These are phyloP conservation scores for Lecanosticta acicola DNA, from an alignment of 2,329 filamentous ascomycete genomes.

Conservation along the genomic window DNA sequence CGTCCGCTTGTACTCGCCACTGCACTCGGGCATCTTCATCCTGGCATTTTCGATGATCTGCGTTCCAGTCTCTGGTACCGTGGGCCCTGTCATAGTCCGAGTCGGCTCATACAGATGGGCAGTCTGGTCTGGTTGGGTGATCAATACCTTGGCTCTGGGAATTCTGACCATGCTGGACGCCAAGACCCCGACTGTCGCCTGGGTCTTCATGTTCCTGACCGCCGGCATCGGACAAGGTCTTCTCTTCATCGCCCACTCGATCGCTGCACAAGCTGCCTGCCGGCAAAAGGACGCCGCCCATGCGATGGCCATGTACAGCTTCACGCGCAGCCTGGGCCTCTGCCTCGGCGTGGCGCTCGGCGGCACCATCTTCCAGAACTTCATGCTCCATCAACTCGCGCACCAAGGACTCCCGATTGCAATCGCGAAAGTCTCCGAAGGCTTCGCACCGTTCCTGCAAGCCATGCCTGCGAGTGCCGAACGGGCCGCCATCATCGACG, in stretches of 20 bases:
- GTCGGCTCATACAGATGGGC: slow-evolving; percentile 28
- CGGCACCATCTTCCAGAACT: slow-evolving; percentile 39
- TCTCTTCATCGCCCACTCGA: slow-evolving; percentile 38
- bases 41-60: slow-evolving; percentile 34
- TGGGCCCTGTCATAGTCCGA: slow-evolving; percentile 29
- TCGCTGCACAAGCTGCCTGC: slow-evolving; percentile 39
- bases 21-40: slow-evolving; percentile 36
- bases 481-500: slow-evolving; percentile 11
- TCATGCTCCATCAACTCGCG: slow-evolving; percentile 15
- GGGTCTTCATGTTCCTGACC: slow-evolving; percentile 42
- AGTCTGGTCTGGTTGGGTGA: slow-evolving; percentile 24
- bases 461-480: slow-evolving; percentile 10
- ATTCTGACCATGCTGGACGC: slow-evolving; percentile 38
- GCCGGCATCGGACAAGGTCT: slow-evolving; percentile 41
- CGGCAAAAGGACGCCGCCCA: slow-evolving; percentile 32
- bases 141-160: slow-evolving; percentile 41
- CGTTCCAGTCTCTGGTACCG: slow-evolving; percentile 21
- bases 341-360: slow-evolving; percentile 46
- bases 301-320: slow-evolving; percentile 41
- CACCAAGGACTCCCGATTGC: slow-evolving; percentile 8
- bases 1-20: slow-evolving; percentile 37
- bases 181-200: slow-evolving; percentile 35
- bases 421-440: slow-evolving; percentile 21
- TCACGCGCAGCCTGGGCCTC: slow-evolving; percentile 45
- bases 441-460: slow-evolving; percentile 16